Conservation (phyloP, 2,329 filamentous ascomycete species). For the Arthrobotrys sinensis region DNA sequence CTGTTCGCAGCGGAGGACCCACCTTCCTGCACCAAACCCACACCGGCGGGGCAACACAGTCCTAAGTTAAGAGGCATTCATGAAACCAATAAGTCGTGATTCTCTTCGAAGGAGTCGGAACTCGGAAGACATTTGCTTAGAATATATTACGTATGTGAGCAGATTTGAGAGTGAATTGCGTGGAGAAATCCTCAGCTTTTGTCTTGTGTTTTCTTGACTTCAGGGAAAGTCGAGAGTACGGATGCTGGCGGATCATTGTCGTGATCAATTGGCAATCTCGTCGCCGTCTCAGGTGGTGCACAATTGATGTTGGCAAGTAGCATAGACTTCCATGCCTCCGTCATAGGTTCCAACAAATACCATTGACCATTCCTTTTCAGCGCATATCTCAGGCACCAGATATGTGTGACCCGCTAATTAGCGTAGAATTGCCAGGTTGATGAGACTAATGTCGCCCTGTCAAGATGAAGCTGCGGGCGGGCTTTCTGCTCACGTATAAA, state of each 20-base stretch:
- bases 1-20: slow-evolving; percentile 40
- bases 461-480: background rate
- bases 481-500: slow-evolving; percentile 34
- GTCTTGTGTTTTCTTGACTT: slow-evolving; percentile 3
- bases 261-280: background rate
- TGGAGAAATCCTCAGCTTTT: slow-evolving; percentile 18
- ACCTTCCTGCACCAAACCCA: slow-evolving; percentile 39
- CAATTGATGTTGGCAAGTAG: background rate
- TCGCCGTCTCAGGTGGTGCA: background rate
- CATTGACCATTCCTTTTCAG: slow-evolving; percentile 10
- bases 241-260: background rate
- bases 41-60: slow-evolving; percentile 51
- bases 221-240: background rate
- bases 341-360: background rate
- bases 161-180: slow-evolving; percentile 31
- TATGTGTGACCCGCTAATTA: slow-evolving; percentile 19
- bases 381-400: slow-evolving; percentile 8
- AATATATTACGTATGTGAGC: slow-evolving; percentile 35
- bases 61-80: background rate
- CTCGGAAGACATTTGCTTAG: slow-evolving; percentile 7
- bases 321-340: background rate
- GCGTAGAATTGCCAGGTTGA: slow-evolving; percentile 5
- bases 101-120: background rate
- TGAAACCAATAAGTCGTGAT: slow-evolving; percentile 2
- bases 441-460: background rate